phyloP scores from a whole-genome alignment of 1,284 basidiomycete species.

The Ustilago shanxiensis region DNA sequence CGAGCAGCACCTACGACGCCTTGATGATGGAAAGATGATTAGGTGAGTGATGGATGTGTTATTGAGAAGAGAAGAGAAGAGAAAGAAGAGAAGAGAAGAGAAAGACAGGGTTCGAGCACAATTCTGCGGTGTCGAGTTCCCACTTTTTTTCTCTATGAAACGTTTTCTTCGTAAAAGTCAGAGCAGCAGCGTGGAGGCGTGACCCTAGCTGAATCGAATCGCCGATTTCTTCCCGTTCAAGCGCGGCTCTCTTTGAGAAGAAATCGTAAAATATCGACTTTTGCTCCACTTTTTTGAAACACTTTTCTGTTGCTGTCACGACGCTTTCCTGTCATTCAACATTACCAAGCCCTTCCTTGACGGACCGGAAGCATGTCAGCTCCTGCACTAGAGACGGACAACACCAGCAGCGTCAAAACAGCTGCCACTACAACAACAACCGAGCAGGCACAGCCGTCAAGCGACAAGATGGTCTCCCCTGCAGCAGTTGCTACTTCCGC shows the following conservation, averaged over 20 bases:
- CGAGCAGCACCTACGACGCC: not conserved
- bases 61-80: not conserved
- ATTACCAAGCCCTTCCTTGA: not conserved
- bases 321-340: no score
- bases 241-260: not conserved
- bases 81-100: no score
- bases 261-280: conserved; percentile 1
- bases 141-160: conserved; percentile 13
- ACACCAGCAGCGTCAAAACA: conserved; percentile 8
- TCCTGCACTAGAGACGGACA: not conserved
- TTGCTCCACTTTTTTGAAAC: conserved; percentile 23
- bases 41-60: conserved; percentile 4
- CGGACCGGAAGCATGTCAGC: conserved; percentile 20
- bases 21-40: conserved; percentile 8
- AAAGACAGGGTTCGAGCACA: conserved; percentile 7
- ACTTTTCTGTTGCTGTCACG: not conserved
- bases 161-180: conserved; percentile 37
- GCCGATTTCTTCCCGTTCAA: conserved; percentile 13
- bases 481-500: conserved; percentile 21
- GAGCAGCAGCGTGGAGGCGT: conserved; percentile 33
- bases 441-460: conserved; percentile 3
- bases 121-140: no score
- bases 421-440: not conserved
- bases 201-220: conserved; percentile 10
- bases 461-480: conserved; percentile 21